phyloP scores from a whole-genome alignment of 257 asterid genomes.

The Solanum corneliomulleri region DNA sequence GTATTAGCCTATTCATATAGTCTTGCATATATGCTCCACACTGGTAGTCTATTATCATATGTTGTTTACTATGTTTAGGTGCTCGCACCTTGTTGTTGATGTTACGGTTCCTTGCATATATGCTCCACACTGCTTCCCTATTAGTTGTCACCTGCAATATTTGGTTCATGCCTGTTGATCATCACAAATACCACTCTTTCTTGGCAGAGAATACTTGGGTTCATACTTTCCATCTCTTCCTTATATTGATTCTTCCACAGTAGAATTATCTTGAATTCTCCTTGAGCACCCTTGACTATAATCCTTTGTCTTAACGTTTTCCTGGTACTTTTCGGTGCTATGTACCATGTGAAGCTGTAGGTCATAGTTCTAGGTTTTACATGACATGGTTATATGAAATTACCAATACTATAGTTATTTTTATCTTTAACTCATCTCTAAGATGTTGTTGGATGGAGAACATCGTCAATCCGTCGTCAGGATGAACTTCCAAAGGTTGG shows the following conservation, averaged over 20 bases:
- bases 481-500: conserved; percentile 72
- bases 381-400: not conserved
- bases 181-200: not conserved
- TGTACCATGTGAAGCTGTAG: not conserved
- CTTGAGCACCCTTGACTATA: not conserved
- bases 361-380: not conserved
- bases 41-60: not conserved
- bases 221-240: not conserved
- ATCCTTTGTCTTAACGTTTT: not conserved
- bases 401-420: not conserved
- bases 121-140: not conserved
- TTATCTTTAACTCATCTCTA: conserved; percentile 36
- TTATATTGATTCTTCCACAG: not conserved
- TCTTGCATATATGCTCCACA: not conserved
- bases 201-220: not conserved
- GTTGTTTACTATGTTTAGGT: not conserved
- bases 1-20: not conserved
- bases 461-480: conserved; percentile 86
- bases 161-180: not conserved
- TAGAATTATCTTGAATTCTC: not conserved
- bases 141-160: not conserved
- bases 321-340: not conserved
- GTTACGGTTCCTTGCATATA: not conserved
- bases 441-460: conserved; percentile 98
- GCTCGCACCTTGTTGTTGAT: not conserved